A percentile compares a stretch with the other conserved stretches of the same genome.
These are phyloP conservation scores for Acacia acuminata DNA, from an alignment of 306 rosid genomes.

Conservation along the genomic window DNA sequence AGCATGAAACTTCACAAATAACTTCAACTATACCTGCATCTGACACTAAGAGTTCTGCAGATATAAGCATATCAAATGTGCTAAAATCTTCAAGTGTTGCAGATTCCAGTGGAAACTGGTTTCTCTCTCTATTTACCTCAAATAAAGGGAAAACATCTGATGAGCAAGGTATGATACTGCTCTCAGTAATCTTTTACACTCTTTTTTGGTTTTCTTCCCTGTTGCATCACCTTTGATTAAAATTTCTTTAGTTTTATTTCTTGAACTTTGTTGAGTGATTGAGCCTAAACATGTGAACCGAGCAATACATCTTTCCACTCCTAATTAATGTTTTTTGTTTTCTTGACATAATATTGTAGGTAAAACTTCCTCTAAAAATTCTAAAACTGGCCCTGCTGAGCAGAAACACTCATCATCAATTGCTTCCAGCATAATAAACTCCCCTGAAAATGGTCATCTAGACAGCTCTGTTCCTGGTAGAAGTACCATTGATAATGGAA, in stretches of 20 bases:
- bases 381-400: slow-evolving; percentile 22
- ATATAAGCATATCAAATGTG: background rate
- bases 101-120: slow-evolving; percentile 42
- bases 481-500: background rate
- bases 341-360: slow-evolving; percentile 21
- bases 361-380: slow-evolving; percentile 18
- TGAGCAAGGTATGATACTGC: slow-evolving; percentile 27
- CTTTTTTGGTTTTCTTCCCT: background rate
- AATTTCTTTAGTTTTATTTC: background rate
- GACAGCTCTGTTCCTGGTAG: slow-evolving; percentile 22
- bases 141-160: slow-evolving; percentile 27
- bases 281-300: background rate
- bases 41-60: background rate
- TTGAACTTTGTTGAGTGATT: background rate
- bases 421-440: slow-evolving; percentile 6
- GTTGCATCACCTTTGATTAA: background rate
- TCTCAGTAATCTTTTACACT: slow-evolving; percentile 2
- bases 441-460: slow-evolving; percentile 23
- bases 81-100: slow-evolving; percentile 1
- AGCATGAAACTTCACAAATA: slow-evolving; percentile 31
- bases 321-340: slow-evolving; percentile 2
- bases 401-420: slow-evolving; percentile 21
- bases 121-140: slow-evolving; percentile 32
- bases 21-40: slow-evolving; percentile 20
- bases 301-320: slow-evolving; percentile 3